Evolutionary conservation across 2,329 filamentous ascomycete species (phyloP).

Genomic region (Didymella exigua): DNA sequence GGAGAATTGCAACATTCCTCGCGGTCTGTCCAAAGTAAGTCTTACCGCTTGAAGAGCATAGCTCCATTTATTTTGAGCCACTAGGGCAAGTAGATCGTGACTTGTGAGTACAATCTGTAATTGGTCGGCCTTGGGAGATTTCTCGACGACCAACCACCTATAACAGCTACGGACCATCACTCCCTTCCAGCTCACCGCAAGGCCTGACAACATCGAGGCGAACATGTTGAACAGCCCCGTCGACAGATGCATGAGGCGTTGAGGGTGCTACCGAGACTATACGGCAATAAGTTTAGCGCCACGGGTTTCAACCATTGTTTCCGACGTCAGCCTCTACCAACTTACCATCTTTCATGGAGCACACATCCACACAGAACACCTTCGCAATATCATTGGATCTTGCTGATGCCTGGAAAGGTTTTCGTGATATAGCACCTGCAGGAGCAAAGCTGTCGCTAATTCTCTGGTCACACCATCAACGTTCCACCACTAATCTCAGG

Average conservation of each 20-base stretch:
- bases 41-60: too few species aligned
- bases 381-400: background rate
- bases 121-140: background rate
- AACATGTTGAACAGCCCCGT: background rate
- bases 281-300: conserved; percentile 2
- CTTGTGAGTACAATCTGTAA: background rate
- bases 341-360: background rate
- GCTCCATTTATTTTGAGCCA: background rate
- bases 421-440: background rate
- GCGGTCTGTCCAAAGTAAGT: background rate
- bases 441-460: background rate
- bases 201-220: background rate
- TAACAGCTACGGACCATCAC: background rate
- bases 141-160: background rate
- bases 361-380: background rate
- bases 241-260: background rate
- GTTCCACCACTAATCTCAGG: conserved; percentile 4
- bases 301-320: conserved; percentile 15
- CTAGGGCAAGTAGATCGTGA: background rate
- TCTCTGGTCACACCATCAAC: background rate
- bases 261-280: conserved; percentile 9
- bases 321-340: conserved; percentile 13
- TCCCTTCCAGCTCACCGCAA: background rate
- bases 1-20: background rate
- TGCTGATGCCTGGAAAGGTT: too few species aligned